Conservation (phyloP, 129 eudicot species). For the Mikania micrantha region DNA sequence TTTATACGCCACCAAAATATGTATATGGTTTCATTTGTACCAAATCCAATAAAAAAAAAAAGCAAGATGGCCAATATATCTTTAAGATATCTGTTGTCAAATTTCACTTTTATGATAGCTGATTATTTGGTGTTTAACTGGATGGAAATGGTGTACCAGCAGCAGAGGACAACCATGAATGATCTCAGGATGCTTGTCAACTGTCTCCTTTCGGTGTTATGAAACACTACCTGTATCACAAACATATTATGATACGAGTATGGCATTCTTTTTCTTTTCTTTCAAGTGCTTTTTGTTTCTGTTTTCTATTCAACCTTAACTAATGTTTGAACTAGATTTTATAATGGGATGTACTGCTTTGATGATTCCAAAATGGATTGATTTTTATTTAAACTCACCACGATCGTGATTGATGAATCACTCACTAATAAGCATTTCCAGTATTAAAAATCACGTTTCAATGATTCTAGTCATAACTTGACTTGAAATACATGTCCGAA, state of each 20-base stretch:
- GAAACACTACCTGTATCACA: slow-evolving; percentile 12
- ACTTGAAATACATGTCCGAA: neutral
- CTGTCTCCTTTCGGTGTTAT: slow-evolving; percentile 1
- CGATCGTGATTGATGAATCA: neutral
- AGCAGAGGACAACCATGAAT: slow-evolving; percentile 21
- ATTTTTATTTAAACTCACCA: neutral
- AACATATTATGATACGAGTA: slow-evolving; percentile 27
- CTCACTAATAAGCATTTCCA: neutral
- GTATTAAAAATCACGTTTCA: neutral
- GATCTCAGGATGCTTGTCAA: slow-evolving; percentile 18
- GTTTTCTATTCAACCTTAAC: neutral
- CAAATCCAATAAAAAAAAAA: too few relatives aligned
- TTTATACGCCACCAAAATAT: neutral
- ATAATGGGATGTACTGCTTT: slow-evolving; percentile 3
- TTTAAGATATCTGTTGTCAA: neutral
- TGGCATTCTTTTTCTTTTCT: slow-evolving; percentile 13
- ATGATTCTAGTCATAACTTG: slow-evolving; percentile 4
- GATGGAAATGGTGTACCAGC: slow-evolving; percentile 20
- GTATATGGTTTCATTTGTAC: neutral
- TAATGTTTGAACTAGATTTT: slow-evolving; percentile 11
- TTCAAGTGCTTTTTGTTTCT: neutral
- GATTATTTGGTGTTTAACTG: neutral
- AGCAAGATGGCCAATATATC: too few relatives aligned
- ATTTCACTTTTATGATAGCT: neutral
- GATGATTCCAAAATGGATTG: neutral